phyloP scores from a whole-genome alignment of 225 moss, liverwort and hornwort species.

The Straminergon stramineum region DNA sequence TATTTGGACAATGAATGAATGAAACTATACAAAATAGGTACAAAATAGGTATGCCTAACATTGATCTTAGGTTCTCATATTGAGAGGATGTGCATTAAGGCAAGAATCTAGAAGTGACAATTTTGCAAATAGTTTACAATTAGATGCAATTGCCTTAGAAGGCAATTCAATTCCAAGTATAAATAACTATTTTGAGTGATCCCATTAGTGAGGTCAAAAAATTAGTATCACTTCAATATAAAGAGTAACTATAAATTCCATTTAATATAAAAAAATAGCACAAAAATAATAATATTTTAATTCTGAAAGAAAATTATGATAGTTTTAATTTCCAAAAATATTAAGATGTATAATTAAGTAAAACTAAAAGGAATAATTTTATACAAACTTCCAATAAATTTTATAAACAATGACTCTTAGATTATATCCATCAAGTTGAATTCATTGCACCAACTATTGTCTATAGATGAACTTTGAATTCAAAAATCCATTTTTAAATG shows the following conservation, averaged over 20 bases:
- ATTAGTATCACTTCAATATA: background rate
- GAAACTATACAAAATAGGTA: background rate
- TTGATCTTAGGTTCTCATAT: background rate
- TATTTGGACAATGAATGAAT: background rate
- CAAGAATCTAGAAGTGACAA: background rate
- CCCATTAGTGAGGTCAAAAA: background rate
- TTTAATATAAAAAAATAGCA: background rate
- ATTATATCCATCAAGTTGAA: background rate
- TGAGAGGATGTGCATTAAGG: background rate
- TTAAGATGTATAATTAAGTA: background rate
- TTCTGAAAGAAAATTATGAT: fast-evolving
- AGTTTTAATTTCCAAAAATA: no score
- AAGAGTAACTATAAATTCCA: background rate
- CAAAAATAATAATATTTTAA: background rate
- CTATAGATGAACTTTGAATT: background rate
- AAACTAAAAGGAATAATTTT: background rate
- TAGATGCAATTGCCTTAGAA: background rate
- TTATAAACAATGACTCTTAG: background rate
- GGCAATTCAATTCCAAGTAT: background rate
- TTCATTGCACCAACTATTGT: background rate
- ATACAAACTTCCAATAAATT: background rate
- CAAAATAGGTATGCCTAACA: background rate
- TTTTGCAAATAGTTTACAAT: background rate
- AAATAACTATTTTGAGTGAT: background rate
- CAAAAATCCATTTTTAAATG: background rate